phyloP scores from a whole-genome alignment of 1,284 basidiomycete species.

The Lentinus polychrous region DNA sequence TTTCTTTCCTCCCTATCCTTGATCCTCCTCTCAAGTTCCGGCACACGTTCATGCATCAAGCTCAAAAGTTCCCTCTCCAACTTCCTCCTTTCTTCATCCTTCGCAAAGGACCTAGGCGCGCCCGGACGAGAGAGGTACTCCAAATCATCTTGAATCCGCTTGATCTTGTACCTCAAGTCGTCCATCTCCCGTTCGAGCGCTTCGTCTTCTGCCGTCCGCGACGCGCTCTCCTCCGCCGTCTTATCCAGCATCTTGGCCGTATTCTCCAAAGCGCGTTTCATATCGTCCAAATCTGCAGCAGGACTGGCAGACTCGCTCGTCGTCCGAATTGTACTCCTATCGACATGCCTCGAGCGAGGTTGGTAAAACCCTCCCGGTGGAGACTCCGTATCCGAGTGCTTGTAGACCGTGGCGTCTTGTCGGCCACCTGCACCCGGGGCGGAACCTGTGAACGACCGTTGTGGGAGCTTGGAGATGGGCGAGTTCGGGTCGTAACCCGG shows the following conservation, averaged over 20 bases:
- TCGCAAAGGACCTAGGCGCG: conserved; percentile 67
- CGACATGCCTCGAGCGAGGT: conserved; percentile 83
- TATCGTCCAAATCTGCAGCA: conserved; percentile 72
- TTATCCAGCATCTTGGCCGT: conserved; percentile 82
- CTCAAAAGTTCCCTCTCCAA: conserved; percentile 86
- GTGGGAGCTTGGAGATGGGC: conserved; percentile 56
- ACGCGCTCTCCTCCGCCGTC: conserved; percentile 52
- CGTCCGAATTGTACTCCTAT: conserved; percentile 79
- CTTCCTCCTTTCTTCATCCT: conserved; percentile 82
- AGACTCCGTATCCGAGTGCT: conserved; percentile 62
- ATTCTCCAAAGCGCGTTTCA: conserved; percentile 82
- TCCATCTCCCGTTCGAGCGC: conserved; percentile 86
- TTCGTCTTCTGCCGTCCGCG: conserved; percentile 75
- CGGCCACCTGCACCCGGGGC: conserved; percentile 51
- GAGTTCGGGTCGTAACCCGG: conserved; percentile 36
- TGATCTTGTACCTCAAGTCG: conserved; percentile 82
- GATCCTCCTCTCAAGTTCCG: conserved; percentile 84
- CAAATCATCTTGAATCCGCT: conserved; percentile 88
- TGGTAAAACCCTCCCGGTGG: conserved; percentile 70
- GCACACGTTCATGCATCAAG: conserved; percentile 88
- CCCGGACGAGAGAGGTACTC: conserved; percentile 70
- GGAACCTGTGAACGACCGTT: conserved; percentile 63
- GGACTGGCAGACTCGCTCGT: conserved; percentile 67
- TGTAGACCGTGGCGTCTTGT: conserved; percentile 91
- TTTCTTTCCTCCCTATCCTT: conserved; percentile 74